These are phyloP conservation scores for Gossypium rotundifolium DNA, from an alignment of 345 rosid species.

Conservation along the genomic window DNA sequence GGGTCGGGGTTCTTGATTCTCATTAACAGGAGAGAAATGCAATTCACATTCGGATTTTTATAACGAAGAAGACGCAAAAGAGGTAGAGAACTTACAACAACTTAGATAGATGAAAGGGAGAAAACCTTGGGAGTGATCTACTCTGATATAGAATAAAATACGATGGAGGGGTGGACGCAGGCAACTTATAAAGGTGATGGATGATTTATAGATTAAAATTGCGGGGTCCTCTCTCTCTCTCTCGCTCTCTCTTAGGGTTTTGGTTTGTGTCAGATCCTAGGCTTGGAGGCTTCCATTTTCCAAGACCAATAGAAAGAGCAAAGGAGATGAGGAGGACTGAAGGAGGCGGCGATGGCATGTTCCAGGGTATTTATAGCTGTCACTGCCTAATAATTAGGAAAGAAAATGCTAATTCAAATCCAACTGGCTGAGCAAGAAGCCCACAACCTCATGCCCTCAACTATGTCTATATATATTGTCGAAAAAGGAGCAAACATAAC, in stretches of 20 bases:
- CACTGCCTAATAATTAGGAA: background rate
- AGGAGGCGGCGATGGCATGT: background rate
- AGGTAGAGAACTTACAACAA: background rate
- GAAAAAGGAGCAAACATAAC: no score
- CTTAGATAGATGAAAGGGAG: background rate
- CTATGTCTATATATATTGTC: no score
- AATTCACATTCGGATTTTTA: background rate
- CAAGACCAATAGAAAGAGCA: background rate
- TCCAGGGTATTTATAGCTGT: slow-evolving; percentile 13
- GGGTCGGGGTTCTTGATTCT: no score
- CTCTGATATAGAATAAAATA: no score
- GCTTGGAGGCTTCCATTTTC: no score
- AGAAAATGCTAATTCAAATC: background rate
- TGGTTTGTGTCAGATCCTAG: background rate
- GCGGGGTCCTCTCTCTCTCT: background rate
- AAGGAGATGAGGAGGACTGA: background rate
- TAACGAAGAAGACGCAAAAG: background rate
- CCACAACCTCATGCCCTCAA: background rate
- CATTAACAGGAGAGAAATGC: no score
- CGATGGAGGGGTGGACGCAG: no score
- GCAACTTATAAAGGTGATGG: background rate
- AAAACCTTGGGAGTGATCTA: background rate
- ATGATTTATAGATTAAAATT: background rate
- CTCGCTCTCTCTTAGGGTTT: slow-evolving; percentile 6
- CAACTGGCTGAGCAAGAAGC: background rate